Conservation (phyloP, 495 filamentous ascomycete species). For the Penicilliopsis zonata region DNA sequence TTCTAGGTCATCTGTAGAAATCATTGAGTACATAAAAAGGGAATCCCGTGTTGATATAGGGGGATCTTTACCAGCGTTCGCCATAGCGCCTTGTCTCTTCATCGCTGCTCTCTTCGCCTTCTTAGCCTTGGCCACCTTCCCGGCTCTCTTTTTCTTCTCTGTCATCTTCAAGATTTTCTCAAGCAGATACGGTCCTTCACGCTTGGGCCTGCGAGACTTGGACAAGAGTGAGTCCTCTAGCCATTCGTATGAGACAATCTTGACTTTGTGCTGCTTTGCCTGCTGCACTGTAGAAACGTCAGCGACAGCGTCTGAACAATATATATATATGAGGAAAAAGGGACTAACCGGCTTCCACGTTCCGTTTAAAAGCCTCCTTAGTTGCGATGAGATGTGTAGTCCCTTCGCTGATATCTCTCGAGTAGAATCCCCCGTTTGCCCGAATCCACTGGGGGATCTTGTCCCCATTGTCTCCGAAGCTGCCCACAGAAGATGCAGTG, state of each 20-base stretch:
- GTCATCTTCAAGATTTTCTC: conserved; percentile 18
- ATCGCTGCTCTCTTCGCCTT: conserved; percentile 12
- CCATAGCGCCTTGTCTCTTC: too few relatives aligned
- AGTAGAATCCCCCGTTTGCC: conserved; percentile 36
- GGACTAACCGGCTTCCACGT: conserved; percentile 34
- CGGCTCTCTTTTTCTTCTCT: conserved; percentile 13
- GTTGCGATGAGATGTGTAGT: conserved; percentile 51
- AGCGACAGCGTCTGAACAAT: not conserved
- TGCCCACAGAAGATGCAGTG: conserved; percentile 19
- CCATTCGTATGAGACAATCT: conserved; percentile 53
- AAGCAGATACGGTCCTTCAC: conserved; percentile 34
- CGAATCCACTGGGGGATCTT: conserved; percentile 44
- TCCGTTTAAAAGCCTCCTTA: conserved; percentile 36
- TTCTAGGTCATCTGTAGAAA: not conserved
- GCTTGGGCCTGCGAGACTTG: conserved; percentile 14
- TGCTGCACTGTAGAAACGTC: conserved; percentile 21
- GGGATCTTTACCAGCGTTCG: too few relatives aligned
- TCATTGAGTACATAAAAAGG: conserved; percentile 4
- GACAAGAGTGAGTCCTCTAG: conserved; percentile 39
- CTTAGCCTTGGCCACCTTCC: conserved; percentile 11
- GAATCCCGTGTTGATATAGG: too few relatives aligned
- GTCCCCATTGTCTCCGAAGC: conserved; percentile 24
- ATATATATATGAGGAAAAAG: conserved; percentile 10
- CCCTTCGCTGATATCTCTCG: conserved; percentile 19
- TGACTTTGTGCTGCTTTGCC: conserved; percentile 25